Evolutionary conservation across 2,329 filamentous ascomycete species (phyloP).

Genomic region (Karstenula rhodostoma): DNA sequence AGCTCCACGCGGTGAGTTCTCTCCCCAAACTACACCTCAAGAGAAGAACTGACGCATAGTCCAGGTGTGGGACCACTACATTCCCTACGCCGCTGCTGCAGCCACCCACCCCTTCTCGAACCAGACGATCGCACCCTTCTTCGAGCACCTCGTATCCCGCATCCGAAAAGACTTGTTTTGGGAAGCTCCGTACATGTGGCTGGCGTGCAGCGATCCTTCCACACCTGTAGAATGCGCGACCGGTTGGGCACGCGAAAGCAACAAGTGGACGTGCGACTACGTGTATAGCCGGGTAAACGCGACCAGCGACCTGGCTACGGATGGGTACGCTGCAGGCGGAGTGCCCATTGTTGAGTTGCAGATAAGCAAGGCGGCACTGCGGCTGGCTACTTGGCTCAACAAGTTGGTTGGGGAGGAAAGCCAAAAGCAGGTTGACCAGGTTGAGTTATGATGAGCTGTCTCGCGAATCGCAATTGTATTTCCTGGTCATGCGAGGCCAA

Average conservation of each 20-base stretch:
- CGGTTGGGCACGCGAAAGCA: slow-evolving; percentile 50
- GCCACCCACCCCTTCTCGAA: slow-evolving; percentile 46
- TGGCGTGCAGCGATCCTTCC: slow-evolving; percentile 45
- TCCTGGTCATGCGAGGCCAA: too few species aligned
- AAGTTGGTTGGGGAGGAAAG: slow-evolving; percentile 34
- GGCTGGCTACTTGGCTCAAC: slow-evolving; percentile 52
- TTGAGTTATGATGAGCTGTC: slow-evolving; percentile 2
- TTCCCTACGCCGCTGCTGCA: slow-evolving; percentile 48
- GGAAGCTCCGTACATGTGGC: slow-evolving; percentile 47
- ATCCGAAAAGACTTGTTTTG: slow-evolving; percentile 47
- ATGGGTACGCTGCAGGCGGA: slow-evolving; percentile 50
- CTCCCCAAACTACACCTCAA: neutral
- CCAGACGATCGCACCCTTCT: slow-evolving; percentile 47
- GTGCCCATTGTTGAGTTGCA: slow-evolving; percentile 52
- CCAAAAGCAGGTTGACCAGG: slow-evolving; percentile 15
- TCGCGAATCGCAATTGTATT: neutral
- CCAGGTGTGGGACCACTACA: slow-evolving; percentile 52
- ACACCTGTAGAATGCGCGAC: slow-evolving; percentile 45
- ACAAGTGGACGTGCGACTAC: slow-evolving; percentile 51
- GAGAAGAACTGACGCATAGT: slow-evolving; percentile 23
- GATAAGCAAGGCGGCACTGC: slow-evolving; percentile 51
- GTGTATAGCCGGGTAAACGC: slow-evolving; percentile 46
- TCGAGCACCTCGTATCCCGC: slow-evolving; percentile 44
- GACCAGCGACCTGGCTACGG: slow-evolving; percentile 43
- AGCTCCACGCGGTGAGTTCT: slow-evolving; percentile 49